Evolutionary conservation across 192 early-diverging fungal genomes (phyloP), one percentile per base, ranked within the genome.

Genomic region (Diversispora epigaea): DNA sequence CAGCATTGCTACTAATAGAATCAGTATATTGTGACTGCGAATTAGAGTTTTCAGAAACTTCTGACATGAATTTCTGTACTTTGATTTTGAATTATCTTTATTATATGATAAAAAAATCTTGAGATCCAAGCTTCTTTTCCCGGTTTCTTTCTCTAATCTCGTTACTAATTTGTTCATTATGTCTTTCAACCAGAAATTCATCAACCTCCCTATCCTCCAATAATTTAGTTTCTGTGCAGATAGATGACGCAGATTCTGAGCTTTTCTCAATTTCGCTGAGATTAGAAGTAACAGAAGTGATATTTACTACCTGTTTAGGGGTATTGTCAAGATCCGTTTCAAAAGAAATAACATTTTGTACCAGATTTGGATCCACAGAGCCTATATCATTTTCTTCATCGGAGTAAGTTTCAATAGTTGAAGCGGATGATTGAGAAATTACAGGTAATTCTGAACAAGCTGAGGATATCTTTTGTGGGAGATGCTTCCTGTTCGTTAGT

Each of bases 71-170:
- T 56, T 56, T 56, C 55, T 56, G 55, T 56, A 56, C 55, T 56
- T 56, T 56, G 55, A 15, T 56, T 56, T 56, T 56, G n/a, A 56
- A 15, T 56, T 15, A 17, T 15, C n/a, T 56, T 6, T 17, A 56
- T 15, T 15, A n/a, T 56, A 56, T 56, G 6, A 56, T 56, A 56
- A 17, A 56, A 15, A 56, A 17, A 17, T 56, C n/a, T 64, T 64
- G 62, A 64, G 62, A 64, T 64, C 62, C 39, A 39, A 39, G 25
- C 62, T 64, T 64, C 62, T 64, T 64, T 64, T 64, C 62, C 62
- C n/a, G n/a, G n/a, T n/a, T n/a, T n/a, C n/a, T n/a, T n/a, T n/a
- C n/a, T n/a, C n/a, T n/a, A n/a, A n/a, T n/a, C n/a, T n/a, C n/a
- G n/a, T n/a, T n/a, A n/a, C n/a, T n/a, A n/a, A n/a, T n/a, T n/a